Evolutionary conservation across 2,329 filamentous ascomycete species (phyloP), one percentile per base, ranked within the genome.

Genomic region (Tolypocladium guangdongense): DNA sequence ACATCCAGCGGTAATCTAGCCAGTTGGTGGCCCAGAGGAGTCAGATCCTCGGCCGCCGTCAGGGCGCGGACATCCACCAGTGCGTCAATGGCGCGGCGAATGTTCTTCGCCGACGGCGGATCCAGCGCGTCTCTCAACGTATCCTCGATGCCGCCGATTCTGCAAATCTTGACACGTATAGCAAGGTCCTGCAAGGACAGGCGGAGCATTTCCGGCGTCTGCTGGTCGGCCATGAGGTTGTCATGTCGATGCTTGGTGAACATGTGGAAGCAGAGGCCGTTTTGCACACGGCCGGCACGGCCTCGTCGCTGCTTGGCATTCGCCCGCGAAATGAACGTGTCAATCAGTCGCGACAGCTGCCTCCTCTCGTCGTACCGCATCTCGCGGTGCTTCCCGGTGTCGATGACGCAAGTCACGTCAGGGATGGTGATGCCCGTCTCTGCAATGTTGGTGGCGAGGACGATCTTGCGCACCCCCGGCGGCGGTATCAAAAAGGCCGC

Each of bases 351-450:
- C 1, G 92, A 97, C 36, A 99, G 77, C 64, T 99, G 93, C 54
- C 90, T 81, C 53, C 88, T 83, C 71, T 99, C 93, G 64, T 99
- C 92, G 62, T 95, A 97, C 32, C 92, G 79, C 92, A 96, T 96
- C 69, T 96, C 92, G 59, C 95, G 90, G 69, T 97, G 92, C 69
- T 96, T 97, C 54, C 93, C 93, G 0, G 90, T 91, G 68, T 99
- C 93, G 55, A 99, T 87, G 47, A 99, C 93, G 62, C 91, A 96
- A 0, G 93, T 97, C 33, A 99, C 89, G 66, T 99, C 93, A 1
- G 93, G 93, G 59, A 99, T 99, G 0, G 93, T 99, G 64, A 99
- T 96, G 74, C 93, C 93, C 0, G 93, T 99, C 68, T 99, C 93
- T 5, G 93, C 93, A 67, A 99, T 99, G 65, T 99, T 99, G 16